phyloP scores from a whole-genome alignment of 2,329 filamentous ascomycete species.

The Ophiostoma novo-ulmi region DNA sequence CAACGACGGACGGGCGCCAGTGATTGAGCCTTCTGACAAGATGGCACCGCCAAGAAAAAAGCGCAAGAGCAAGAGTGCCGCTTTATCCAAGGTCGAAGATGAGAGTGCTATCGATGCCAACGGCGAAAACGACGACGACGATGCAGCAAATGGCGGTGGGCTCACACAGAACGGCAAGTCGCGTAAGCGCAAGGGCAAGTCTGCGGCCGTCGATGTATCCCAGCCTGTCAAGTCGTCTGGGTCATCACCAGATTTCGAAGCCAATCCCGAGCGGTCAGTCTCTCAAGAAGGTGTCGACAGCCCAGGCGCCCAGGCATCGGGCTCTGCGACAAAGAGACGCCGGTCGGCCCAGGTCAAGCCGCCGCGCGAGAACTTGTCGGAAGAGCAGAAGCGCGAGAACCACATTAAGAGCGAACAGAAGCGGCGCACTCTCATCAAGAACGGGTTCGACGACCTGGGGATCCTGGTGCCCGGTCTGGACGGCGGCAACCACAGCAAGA shows the following conservation, averaged over 20 bases:
- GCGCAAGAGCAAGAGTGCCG: conserved; percentile 45
- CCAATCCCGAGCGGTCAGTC: background rate
- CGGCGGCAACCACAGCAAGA: conserved; percentile 76
- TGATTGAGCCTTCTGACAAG: conserved; percentile 14
- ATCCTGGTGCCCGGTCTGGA: conserved; percentile 69
- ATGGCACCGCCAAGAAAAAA: conserved; percentile 47
- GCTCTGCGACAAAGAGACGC: conserved; percentile 3
- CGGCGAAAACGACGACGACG: conserved; percentile 5
- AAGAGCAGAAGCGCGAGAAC: conserved; percentile 78
- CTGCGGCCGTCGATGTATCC: background rate
- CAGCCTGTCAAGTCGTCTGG: conserved; percentile 8
- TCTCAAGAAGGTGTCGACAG: background rate
- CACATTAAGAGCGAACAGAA: conserved; percentile 87
- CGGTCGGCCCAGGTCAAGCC: conserved; percentile 37
- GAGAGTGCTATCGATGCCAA: conserved; percentile 6
- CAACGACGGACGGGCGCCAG: conserved; percentile 28
- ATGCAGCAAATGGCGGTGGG: background rate
- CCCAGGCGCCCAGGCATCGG: background rate
- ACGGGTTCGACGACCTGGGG: conserved; percentile 76
- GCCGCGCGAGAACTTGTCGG: conserved; percentile 65
- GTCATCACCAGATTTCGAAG: conserved; percentile 5
- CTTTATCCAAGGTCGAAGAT: background rate
- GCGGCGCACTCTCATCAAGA: conserved; percentile 71
- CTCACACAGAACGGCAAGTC: conserved; percentile 9
- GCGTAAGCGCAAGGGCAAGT: conserved; percentile 22